Conservation (phyloP, 768 basidiomycete species). For the Mrakia blollopis region DNA sequence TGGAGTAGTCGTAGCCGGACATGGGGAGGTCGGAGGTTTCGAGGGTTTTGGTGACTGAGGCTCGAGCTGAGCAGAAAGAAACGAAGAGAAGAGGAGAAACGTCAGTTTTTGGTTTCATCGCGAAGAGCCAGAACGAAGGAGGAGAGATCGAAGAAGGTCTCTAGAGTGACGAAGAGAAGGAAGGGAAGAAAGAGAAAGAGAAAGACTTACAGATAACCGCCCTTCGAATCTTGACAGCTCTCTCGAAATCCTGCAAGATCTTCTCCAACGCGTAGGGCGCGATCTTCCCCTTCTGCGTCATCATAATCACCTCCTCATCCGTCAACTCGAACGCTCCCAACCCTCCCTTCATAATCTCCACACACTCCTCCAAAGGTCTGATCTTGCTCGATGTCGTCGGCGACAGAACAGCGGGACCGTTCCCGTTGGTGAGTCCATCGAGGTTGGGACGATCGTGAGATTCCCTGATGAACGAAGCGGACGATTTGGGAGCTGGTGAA, state of each 20-base stretch:
- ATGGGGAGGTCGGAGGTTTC: constrained; percentile 79
- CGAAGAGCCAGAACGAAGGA: too few relatives aligned
- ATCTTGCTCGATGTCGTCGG: constrained; percentile 26
- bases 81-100: not conserved
- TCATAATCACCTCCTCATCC: constrained; percentile 85
- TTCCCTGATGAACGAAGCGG: not conserved
- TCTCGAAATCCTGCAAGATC: constrained; percentile 76
- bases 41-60: constrained; percentile 73
- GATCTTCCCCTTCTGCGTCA: constrained; percentile 87
- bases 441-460: constrained; percentile 22
- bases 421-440: constrained; percentile 29
- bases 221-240: constrained; percentile 80
- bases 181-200: not conserved
- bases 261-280: constrained; percentile 94
- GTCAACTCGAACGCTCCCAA: constrained; percentile 53
- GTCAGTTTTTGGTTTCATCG: not conserved
- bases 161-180: constrained; percentile 4
- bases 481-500: not conserved
- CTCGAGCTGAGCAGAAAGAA: constrained; percentile 60
- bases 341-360: constrained; percentile 62
- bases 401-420: constrained; percentile 17
- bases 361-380: constrained; percentile 67
- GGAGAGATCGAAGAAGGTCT: too few relatives aligned
- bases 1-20: constrained; percentile 82
- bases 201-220: constrained; percentile 76